phyloP scores from a whole-genome alignment of 2,329 filamentous ascomycete species.

The Diaporthe caulivora region DNA sequence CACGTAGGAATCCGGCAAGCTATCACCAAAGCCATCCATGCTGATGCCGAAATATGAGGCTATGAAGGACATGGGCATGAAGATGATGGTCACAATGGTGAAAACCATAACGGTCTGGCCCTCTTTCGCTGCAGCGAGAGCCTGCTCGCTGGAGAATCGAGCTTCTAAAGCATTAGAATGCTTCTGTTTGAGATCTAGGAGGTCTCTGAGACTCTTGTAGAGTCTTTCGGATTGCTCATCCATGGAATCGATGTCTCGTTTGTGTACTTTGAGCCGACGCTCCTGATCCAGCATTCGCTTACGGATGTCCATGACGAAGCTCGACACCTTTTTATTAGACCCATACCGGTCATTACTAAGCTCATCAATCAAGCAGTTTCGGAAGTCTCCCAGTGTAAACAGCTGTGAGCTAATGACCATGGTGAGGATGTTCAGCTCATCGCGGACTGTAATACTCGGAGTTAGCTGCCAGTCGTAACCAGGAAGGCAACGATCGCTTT shows the following conservation, averaged over 20 bases:
- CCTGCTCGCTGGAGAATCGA: conserved; percentile 71
- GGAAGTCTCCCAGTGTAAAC: conserved; percentile 60
- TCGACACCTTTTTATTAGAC: conserved; percentile 47
- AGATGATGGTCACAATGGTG: conserved; percentile 60
- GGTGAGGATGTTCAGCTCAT: conserved; percentile 75
- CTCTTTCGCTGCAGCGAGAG: conserved; percentile 67
- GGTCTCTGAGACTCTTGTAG: conserved; percentile 70
- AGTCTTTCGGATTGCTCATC: conserved; percentile 71
- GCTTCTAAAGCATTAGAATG: conserved; percentile 77
- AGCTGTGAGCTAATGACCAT: conserved; percentile 65
- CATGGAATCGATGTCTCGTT: conserved; percentile 74
- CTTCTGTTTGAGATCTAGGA: conserved; percentile 77
- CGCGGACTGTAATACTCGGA: conserved; percentile 56
- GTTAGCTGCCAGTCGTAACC: neutral
- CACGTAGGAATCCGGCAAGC: conserved; percentile 44
- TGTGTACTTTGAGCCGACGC: conserved; percentile 67
- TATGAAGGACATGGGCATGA: conserved; percentile 59
- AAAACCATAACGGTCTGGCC: conserved; percentile 59
- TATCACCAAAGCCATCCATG: conserved; percentile 58
- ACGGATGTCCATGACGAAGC: conserved; percentile 51
- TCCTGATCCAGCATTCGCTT: conserved; percentile 68
- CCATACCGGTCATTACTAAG: conserved; percentile 43
- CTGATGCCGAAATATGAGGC: conserved; percentile 59
- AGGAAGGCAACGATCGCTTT: neutral
- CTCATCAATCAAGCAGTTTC: conserved; percentile 55